These are phyloP conservation scores for Amanita pseudoporphyria DNA, from an alignment of 768 basidiomycete genomes.

Conservation along the genomic window DNA sequence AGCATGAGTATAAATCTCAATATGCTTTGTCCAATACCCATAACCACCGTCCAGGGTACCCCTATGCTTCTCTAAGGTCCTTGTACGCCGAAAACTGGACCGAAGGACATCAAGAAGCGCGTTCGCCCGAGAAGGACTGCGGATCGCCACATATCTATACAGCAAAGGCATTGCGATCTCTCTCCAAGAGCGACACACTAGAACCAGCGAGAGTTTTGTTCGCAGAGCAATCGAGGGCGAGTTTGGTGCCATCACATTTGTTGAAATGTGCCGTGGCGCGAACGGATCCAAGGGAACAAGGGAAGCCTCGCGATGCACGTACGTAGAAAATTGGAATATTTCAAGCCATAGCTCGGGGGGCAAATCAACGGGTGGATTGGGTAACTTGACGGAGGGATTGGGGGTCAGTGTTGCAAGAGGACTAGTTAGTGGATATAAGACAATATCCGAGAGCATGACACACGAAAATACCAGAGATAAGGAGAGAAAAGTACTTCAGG, in stretches of 20 bases:
- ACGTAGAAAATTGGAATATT: slow-evolving; percentile 47
- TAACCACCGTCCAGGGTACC: slow-evolving; percentile 15
- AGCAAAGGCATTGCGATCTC: slow-evolving; percentile 30
- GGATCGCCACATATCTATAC: slow-evolving; percentile 36
- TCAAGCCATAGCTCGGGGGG: slow-evolving; percentile 45
- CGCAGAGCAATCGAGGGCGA: slow-evolving; percentile 34
- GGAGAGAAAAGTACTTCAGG: slow-evolving; percentile 7
- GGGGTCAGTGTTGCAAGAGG: slow-evolving; percentile 2
- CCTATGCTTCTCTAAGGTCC: neutral
- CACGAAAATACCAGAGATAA: slow-evolving; percentile 10
- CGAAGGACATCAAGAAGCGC: slow-evolving; percentile 27
- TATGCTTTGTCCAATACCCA: slow-evolving; percentile 38
- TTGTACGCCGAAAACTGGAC: slow-evolving; percentile 13
- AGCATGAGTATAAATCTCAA: slow-evolving; percentile 38
- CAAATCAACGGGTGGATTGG: slow-evolving; percentile 23
- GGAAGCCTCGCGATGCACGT: slow-evolving; percentile 32
- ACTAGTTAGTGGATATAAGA: slow-evolving; percentile 6
- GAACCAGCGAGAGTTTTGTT: slow-evolving; percentile 40
- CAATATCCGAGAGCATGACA: neutral
- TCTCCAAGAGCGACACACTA: slow-evolving; percentile 40
- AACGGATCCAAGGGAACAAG: slow-evolving; percentile 41
- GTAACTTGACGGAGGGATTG: slow-evolving; percentile 8
- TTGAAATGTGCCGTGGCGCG: slow-evolving; percentile 26
- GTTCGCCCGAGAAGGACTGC: slow-evolving; percentile 33
- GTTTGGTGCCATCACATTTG: slow-evolving; percentile 37